Base-by-base conservation (phyloP, 2,329 filamentous ascomycete species). In the Ceratocystis diversiconidia region DNA sequence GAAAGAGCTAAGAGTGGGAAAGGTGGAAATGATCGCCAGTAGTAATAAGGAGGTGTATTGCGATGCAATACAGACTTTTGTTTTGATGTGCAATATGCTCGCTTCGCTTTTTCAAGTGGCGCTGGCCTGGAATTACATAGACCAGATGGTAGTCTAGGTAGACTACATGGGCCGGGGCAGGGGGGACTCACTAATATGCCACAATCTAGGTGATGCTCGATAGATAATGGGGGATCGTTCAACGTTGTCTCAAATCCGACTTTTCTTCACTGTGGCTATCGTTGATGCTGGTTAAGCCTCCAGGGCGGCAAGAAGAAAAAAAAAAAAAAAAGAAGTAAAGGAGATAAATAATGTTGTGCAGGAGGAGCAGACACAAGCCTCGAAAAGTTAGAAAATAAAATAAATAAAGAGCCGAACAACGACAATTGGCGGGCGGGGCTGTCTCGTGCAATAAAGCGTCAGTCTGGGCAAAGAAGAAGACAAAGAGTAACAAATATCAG, bases 41-140 rank as follows among this genome's bases (percentile, higher is more conserved):
- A 36, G 32, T 17, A 59, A 59, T 59, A 59, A 59, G 28, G 52
- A 59, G 52, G 32, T 22, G 48, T 36, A 36, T 4, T 12, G n/a
- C 19, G 17, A 30, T 32, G 28, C 12, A 59, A 59, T 59, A 59
- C 52, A 59, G 28, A 17, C 52, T 59, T 59, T 59, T 36, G 52
- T 59, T 59, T 32, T 59, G 52, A 59, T 59, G 28, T 59, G 52
- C 52, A 59, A 36, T 30, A n/a, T 59, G 52, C 5, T 32, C 28
- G 52, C 48, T 25, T 52, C 48, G 48, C 48, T 52, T 52, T 52
- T 52, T 15, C 6, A 32, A 59, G 52, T 59, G 52, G 52, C 52
- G 52, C 52, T 59, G 52, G 52, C 25, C 52, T 59, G 52, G 52
- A 30, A 59, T 59, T 59, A 17, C 52, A 59, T 12, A 57, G 22